A percentile compares a stretch with the other conserved stretches of the same genome.
Conservation (phyloP, 805 yeast genomes). For the Ogataea haglerorum region DNA sequence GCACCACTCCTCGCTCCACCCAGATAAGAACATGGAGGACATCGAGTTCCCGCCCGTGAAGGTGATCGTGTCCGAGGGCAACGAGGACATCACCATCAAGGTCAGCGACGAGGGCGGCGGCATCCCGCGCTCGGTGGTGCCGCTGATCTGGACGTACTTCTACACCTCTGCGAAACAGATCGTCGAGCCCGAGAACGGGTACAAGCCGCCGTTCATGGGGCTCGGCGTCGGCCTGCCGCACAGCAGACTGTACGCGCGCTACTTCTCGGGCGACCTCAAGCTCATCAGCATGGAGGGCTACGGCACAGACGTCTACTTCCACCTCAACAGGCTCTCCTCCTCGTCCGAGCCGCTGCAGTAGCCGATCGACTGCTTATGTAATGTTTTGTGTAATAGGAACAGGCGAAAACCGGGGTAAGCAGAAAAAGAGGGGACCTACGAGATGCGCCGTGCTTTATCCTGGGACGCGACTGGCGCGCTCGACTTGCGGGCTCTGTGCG, state of each 20-base stretch:
- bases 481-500: not conserved
- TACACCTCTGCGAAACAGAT: conserved; percentile 82
- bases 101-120: conserved; percentile 95
- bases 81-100: conserved; percentile 86
- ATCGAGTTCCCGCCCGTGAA: conserved; percentile 79
- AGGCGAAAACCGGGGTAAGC: not conserved
- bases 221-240: conserved; percentile 90
- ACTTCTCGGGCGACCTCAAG: conserved; percentile 87
- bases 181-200: conserved; percentile 38
- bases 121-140: conserved; percentile 77
- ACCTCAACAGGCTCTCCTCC: conserved; percentile 73
- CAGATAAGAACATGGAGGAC: conserved; percentile 51
- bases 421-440: conserved; percentile 5
- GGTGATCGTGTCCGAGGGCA: conserved; percentile 83
- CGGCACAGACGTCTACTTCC: conserved; percentile 89
- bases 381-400: not conserved
- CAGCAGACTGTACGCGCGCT: conserved; percentile 79
- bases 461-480: not conserved
- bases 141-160: conserved; percentile 86
- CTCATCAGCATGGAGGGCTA: conserved; percentile 90
- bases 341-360: conserved; percentile 66
- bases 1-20: conserved; percentile 58
- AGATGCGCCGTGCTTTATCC: not conserved
- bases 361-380: conserved; percentile 6
- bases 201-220: conserved; percentile 88